phyloP scores from a whole-genome alignment of 306 rosid genomes.

The Abrus pulchellus region DNA sequence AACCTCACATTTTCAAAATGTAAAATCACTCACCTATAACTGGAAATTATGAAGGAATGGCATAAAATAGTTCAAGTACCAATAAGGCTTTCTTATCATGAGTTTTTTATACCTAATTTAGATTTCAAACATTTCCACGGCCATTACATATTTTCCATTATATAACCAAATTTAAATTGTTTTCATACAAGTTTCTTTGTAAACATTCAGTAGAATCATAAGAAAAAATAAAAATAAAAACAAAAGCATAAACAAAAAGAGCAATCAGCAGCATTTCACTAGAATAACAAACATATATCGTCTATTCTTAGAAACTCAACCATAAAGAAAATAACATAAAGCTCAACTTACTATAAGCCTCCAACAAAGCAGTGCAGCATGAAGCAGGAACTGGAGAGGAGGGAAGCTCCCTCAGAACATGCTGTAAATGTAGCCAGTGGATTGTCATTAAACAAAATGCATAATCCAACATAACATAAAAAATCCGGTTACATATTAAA shows the following conservation, averaged over 20 bases:
- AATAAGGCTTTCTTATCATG: neutral
- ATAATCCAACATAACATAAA: slow-evolving; percentile 31
- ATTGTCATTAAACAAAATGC: slow-evolving; percentile 25
- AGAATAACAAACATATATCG: slow-evolving; percentile 23
- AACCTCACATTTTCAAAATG: slow-evolving; percentile 13
- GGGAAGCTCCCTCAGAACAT: slow-evolving; percentile 95
- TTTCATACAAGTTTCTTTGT: neutral
- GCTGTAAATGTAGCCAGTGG: slow-evolving; percentile 66
- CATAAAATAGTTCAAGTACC: neutral
- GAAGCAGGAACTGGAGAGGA: slow-evolving; percentile 99
- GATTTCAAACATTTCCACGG: neutral
- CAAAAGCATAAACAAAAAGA: neutral
- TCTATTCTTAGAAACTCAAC: slow-evolving; percentile 15
- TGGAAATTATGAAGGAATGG: neutral
- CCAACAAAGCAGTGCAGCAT: slow-evolving; percentile 96
- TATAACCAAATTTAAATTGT: slow-evolving; percentile 15
- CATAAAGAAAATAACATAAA: slow-evolving; percentile 28
- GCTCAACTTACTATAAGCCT: slow-evolving; percentile 89
- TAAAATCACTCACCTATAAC: neutral
- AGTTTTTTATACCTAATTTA: neutral
- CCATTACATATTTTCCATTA: neutral
- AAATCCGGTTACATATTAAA: slow-evolving; percentile 21
- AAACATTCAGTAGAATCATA: neutral
- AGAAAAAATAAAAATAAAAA: neutral
- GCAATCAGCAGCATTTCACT: slow-evolving; percentile 20